These are phyloP conservation scores for Lichtheimia corymbifera DNA, from an alignment of 371 early-diverging fungal species.

Conservation along the genomic window DNA sequence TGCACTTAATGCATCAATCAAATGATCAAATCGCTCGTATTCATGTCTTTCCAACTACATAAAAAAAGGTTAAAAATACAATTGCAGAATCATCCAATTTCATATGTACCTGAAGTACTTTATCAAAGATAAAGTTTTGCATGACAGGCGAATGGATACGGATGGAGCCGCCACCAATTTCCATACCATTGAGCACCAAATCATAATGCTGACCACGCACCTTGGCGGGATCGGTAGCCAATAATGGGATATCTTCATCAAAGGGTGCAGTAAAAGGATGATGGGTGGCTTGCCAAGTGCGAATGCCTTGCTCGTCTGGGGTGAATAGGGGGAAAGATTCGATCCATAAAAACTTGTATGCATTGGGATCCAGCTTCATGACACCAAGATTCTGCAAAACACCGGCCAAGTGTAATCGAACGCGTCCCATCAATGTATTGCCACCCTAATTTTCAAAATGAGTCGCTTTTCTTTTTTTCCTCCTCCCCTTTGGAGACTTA, in stretches of 20 bases:
- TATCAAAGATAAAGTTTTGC: slow-evolving; percentile 74
- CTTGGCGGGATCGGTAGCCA: slow-evolving; percentile 64
- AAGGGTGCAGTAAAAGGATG: slow-evolving; percentile 93
- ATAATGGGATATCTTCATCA: slow-evolving; percentile 62
- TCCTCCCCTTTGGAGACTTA: slow-evolving; percentile 18
- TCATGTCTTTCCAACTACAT: slow-evolving; percentile 43
- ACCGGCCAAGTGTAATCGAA: slow-evolving; percentile 63
- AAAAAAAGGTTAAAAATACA: too few species aligned
- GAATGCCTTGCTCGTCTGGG: slow-evolving; percentile 54
- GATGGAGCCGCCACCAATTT: slow-evolving; percentile 92
- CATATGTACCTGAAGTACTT: slow-evolving; percentile 59
- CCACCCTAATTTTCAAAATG: slow-evolving; percentile 50
- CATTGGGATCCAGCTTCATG: slow-evolving; percentile 43
- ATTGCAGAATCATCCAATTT: background rate
- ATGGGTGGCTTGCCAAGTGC: slow-evolving; percentile 73
- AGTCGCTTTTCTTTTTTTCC: too few species aligned
- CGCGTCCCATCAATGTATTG: slow-evolving; percentile 77
- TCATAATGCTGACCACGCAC: slow-evolving; percentile 89
- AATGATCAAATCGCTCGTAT: slow-evolving; percentile 73
- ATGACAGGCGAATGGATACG: slow-evolving; percentile 83
- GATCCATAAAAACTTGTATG: slow-evolving; percentile 83
- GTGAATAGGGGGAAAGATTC: slow-evolving; percentile 90
- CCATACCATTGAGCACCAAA: slow-evolving; percentile 88
- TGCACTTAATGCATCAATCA: slow-evolving; percentile 77
- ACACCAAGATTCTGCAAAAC: slow-evolving; percentile 61